Base-by-base conservation (phyloP, 345 rosid genomes). In the Eucalyptus cloeziana region DNA sequence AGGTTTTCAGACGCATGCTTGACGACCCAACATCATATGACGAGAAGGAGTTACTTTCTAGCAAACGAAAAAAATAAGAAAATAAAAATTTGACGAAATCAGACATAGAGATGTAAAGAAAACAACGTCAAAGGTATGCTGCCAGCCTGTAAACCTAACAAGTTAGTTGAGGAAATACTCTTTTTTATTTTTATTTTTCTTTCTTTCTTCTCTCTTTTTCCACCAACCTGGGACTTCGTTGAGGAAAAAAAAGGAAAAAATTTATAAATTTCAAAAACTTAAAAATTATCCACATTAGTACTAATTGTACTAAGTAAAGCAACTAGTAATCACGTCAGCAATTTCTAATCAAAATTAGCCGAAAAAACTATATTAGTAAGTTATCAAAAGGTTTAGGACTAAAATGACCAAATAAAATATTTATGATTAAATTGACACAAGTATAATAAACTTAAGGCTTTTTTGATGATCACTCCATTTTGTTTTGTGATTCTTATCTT, bases 331-430 rank as follows among this genome's bases (percentile, higher is more conserved):
- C 5, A 10, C 0, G 13, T 56, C 0, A 56, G 62, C 11, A 56
- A 56, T 56, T 56, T 56, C 1, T 24, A 56, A 0, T 0, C 3
- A 56, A 56, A 56, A 24, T 56, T 56, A 25, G 1, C 1, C 30
- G 0, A 24, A 24, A 56, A 22, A 9, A 24, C 13, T 56, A 56
- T 19, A 0, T 9, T 56, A 25, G 3, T 10, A 56, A 56, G 21
- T 56, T 22, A 24, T 56, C 13, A 56, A 56, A 56, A 56, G 3
- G 6, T 22, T 56, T 9, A 56, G 3, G 2, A 10, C 1, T 56
- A 56, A 56, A 56, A 2, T 21, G 0, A 52, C 58, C 25, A 7
- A 52, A 52, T 52, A 52, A 52, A 52, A 21, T 19, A 52, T 52
- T 52, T 21, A 52, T 52, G 58, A 52, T 52, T 21, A 52, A 52